Base-by-base conservation (phyloP, 306 rosid species). In the Medicago ruthenica region DNA sequence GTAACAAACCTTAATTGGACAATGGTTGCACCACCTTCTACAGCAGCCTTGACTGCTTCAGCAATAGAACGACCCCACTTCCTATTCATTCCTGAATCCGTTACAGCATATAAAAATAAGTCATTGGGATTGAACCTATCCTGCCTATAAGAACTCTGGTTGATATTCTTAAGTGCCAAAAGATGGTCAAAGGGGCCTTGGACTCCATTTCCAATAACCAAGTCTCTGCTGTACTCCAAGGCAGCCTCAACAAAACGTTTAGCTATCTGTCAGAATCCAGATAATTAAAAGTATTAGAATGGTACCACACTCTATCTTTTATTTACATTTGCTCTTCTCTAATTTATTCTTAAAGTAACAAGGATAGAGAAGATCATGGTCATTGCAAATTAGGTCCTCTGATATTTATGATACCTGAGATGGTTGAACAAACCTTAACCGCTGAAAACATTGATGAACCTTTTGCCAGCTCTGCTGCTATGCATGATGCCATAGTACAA, bases 401-500 rank as follows among this genome's bases (percentile, higher is more conserved):
- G 55, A 18, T 57, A 77, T 37, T 73, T 31, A 14, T 51, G 70
- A 12, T 42, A 71, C 71, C 7, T 34, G 48, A 77, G 82, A 83
- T 44, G 71, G 74, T 37, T 51, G 80, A 72, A 70, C 74, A 70
- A 34, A 92, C 98, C 98, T 88, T 88, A 48, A 92, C 87, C 48
- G 96, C 91, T 36, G 85, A 67, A 53, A 90, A 89, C 91, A 94
- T 85, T 54, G 96, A 85, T 70, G 86, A 90, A 75, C 97, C 97
- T 80, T 94, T 94, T 7, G 98, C 96, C 83, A 90, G 80, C 83
- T 94, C 98, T 83, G 98, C 96, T 74, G 98, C 95, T 16, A 94
- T 89, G 83, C 95, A 92, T 69, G 98, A 92, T 59, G 98, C 98
- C 88, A 94, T 78, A 67, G 91, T 90, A 87, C 98, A 94, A 60